Evolutionary conservation across 129 eudicot genomes (phyloP), one percentile per base, ranked within the genome.

Genomic region (Escallonia herrerae): DNA sequence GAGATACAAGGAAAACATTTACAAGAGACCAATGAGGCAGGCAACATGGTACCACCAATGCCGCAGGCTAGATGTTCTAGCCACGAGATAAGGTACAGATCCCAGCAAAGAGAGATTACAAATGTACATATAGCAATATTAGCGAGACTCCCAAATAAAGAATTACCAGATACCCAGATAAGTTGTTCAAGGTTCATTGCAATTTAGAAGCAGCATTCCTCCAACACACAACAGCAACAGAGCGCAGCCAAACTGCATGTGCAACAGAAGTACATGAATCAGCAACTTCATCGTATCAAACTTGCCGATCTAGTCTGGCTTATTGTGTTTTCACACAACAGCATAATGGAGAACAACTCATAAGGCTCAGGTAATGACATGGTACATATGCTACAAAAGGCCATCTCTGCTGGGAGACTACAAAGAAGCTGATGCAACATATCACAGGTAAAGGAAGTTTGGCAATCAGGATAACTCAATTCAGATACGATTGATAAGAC

Each of bases 151-250:
- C 50, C 2, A 46, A 46, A 46, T 5, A 9, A 5, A 49, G 54
- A 49, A 49, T 11, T 1, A 49, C 54, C 54, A 49, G 7, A 49
- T n/a, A 46, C 9, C 6, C 50, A 46, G 9, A 46, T 46, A 46
- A 5, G 9, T 2, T 2, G 12, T 49, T n/a, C 12, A 49, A 49
- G 12, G 9, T 49, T 49, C 54, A 49, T 49, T 49, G 54, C 11
- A 8, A 0, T 49, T 49, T n/a, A 49, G 54, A 49, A 49, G 54
- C 54, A 49, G 54, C 54, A 49, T 48, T 72, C 82, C 45, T 77
- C 82, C 42, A 77, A 56, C 43, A 77, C n/a, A 55, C 82, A 77
- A 49, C 82, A 77, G 77, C 82, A 77, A 48, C 82, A 77, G 2
- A 77, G 82, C 40, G 82, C 82, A 66, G 82, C 71, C 39, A 76